Evolutionary conservation across 2,329 filamentous ascomycete species (phyloP), one percentile per base, ranked within the genome.

Genomic region (Byssochlamys sp.): DNA sequence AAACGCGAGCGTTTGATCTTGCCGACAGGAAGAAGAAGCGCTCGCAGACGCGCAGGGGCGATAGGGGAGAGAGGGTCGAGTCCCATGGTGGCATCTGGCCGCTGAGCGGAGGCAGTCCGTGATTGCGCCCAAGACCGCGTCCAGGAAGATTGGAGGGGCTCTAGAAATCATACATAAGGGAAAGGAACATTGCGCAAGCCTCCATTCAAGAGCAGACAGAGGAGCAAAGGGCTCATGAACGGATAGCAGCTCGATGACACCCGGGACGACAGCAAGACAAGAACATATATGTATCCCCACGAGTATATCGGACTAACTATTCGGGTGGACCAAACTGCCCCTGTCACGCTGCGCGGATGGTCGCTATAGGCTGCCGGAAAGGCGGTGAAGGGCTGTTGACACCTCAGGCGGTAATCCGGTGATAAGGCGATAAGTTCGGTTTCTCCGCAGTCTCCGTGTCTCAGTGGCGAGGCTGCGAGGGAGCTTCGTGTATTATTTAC

Each of bases 41-140:
- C 90, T 78, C 89, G 89, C 70, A 97, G 85, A 81, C 89, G 88
- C 77, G 91, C 92, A 71, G 91, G 91, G 75, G 91, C 89, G 78
- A 91, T 85, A 75, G 92, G 91, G 73, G 91, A 88, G 73, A 96
- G 84, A 74, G 89, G 86, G 80, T 96, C 92, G 77, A 89, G 82
- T 78, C 84, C 87, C 91, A 95, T 95, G 71, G 77, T 87, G 80
- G 74, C 77, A 79, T 80, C 66, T 69, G 60, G 59, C 61, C 60
- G 63, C 60, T 60, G 62, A 65, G 66, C 58, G 63, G 61, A 69
- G 65, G 59, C 66, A 67, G 66, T 71, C 65, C 65, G 65, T 63
- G 61, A 63, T 62, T 4, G 60, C 67, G 61, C 64, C 65, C 63
- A 67, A 66, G 63, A 66, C 70, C 67, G 69, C 68, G 69, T 69